Conservation (phyloP, 2,329 filamentous ascomycete species). For the Aureobasidium sp. region DNA sequence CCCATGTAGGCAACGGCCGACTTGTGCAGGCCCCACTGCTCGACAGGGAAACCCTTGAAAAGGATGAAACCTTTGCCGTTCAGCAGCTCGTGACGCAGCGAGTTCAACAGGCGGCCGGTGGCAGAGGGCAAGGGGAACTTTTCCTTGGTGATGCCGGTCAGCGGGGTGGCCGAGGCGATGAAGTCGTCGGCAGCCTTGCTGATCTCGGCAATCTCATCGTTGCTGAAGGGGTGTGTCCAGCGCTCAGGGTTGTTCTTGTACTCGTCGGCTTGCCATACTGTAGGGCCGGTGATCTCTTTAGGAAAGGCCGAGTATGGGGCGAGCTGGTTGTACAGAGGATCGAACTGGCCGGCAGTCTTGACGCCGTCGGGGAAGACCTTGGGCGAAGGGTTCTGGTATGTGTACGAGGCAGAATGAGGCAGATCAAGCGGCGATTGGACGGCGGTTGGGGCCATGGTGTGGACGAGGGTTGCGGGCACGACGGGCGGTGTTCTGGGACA, state of each 20-base stretch:
- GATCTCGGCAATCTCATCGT: conserved; percentile 61
- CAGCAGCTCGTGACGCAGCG: conserved; percentile 59
- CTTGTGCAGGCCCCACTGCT: conserved; percentile 70
- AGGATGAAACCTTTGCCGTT: conserved; percentile 86
- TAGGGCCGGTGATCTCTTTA: conserved; percentile 61
- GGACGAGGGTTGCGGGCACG: neutral
- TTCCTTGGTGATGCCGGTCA: conserved; percentile 63
- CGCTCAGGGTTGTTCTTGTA: conserved; percentile 56
- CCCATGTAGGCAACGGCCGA: conserved; percentile 88
- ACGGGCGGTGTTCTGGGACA: conserved; percentile 2
- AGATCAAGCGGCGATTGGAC: conserved; percentile 17
- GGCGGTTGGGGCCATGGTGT: conserved; percentile 19
- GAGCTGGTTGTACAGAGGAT: conserved; percentile 59
- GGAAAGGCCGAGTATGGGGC: conserved; percentile 64
- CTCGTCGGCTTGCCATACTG: conserved; percentile 64
- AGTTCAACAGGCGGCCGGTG: conserved; percentile 43
- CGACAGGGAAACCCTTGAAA: conserved; percentile 77
- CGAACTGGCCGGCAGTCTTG: conserved; percentile 65
- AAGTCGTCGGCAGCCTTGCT: conserved; percentile 62
- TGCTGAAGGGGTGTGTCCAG: conserved; percentile 66
- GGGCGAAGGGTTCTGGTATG: conserved; percentile 30
- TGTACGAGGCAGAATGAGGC: conserved; percentile 16
- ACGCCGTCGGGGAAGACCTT: conserved; percentile 57
- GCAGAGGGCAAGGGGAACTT: conserved; percentile 57
- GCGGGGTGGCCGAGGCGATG: conserved; percentile 54